phyloP scores from a whole-genome alignment of 148 eudicot species.

The Amaranthus cruentus region DNA sequence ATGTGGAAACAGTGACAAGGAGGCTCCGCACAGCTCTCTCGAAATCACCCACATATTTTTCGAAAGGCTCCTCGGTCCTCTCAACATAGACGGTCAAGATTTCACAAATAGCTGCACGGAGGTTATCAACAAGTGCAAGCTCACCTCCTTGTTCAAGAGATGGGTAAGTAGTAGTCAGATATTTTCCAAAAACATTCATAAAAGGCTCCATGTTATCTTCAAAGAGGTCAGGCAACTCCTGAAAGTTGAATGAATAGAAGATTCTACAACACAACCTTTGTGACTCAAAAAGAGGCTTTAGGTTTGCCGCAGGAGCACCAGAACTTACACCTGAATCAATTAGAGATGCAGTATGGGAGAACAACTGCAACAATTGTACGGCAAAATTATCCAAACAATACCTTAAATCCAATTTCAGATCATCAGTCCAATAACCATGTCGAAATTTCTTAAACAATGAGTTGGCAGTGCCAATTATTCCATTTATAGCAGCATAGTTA shows the following conservation, averaged over 20 bases:
- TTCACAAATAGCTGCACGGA: conserved; percentile 87
- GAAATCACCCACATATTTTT: conserved; percentile 61
- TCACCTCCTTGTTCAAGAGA: conserved; percentile 70
- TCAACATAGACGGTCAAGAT: conserved; percentile 84
- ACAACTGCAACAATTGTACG: conserved; percentile 54
- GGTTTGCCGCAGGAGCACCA: conserved; percentile 32
- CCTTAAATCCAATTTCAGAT: conserved; percentile 65
- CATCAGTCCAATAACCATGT: conserved; percentile 59
- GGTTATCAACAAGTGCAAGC: conserved; percentile 63
- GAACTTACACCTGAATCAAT: conserved; percentile 47
- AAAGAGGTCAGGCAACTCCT: conserved; percentile 86
- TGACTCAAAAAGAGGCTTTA: conserved; percentile 64
- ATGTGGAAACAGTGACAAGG: conserved; percentile 56
- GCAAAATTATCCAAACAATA: conserved; percentile 87
- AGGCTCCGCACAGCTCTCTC: conserved; percentile 72
- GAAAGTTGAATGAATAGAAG: conserved; percentile 80
- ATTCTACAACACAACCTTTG: conserved; percentile 92
- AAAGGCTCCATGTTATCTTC: conserved; percentile 92
- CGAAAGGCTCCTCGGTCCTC: conserved; percentile 82
- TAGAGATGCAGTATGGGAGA: conserved; percentile 49
- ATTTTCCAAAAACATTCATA: conserved; percentile 76
- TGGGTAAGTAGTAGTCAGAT: conserved; percentile 57
- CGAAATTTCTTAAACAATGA: conserved; percentile 85
- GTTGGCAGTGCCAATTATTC: conserved; percentile 74
- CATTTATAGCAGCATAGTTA: conserved; percentile 71